A percentile compares a stretch with the other conserved stretches of the same genome.
phyloP scores from a whole-genome alignment of 345 rosid species.

The Psidium guajava region DNA sequence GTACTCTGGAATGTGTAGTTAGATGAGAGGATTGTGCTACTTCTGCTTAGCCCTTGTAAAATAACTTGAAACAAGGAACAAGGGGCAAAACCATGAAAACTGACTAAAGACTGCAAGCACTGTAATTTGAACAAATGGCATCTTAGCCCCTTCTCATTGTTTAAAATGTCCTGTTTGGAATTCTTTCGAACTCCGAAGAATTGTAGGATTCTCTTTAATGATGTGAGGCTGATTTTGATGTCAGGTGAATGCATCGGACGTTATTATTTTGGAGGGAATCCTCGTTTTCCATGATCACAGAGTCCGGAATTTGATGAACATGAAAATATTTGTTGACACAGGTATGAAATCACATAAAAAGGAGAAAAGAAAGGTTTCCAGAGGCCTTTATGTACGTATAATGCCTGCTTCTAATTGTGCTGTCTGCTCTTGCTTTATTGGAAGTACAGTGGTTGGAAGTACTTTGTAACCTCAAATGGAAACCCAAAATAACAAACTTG shows the following conservation, averaged over 20 bases:
- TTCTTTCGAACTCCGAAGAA: neutral
- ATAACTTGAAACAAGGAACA: neutral
- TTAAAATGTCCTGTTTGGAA: neutral
- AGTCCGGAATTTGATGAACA: constrained; percentile 85
- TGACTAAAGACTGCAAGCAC: neutral
- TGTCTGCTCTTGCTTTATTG: neutral
- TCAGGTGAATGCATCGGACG: constrained; percentile 97
- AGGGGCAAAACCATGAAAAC: neutral
- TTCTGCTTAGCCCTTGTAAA: neutral
- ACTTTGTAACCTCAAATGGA: neutral
- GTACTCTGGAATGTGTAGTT: neutral
- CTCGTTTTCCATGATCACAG: constrained; percentile 85
- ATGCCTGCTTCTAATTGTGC: neutral
- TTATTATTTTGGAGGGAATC: constrained; percentile 95
- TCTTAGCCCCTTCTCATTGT: neutral
- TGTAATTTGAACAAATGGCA: neutral
- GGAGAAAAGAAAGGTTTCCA: neutral
- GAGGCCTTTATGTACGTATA: neutral
- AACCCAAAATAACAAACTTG: neutral
- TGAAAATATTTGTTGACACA: constrained; percentile 98
- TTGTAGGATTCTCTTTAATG: neutral
- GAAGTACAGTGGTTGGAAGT: neutral
- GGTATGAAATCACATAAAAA: constrained; percentile 25
- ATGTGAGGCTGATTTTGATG: neutral
- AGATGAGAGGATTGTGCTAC: neutral